Percentiles rank a stretch among this genome's conserved stretches.
Evolutionary conservation across 2,329 filamentous ascomycete species (phyloP).

Genomic region (Beauveria varroae): DNA sequence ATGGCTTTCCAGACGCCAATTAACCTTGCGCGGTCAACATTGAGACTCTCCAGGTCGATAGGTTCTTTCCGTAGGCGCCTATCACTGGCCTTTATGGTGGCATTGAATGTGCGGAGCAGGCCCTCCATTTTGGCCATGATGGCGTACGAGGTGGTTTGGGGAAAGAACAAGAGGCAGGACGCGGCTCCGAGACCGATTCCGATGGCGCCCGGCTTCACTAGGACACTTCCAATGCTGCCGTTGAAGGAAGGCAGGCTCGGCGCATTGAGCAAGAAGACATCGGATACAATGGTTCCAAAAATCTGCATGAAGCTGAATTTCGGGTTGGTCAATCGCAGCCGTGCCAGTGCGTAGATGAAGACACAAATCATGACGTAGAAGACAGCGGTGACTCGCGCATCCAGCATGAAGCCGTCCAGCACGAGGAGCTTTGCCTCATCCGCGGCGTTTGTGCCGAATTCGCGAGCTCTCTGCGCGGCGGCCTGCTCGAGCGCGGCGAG

Average conservation of each 20-base stretch:
- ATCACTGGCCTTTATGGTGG: slow-evolving; percentile 23
- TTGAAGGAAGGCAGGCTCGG: slow-evolving; percentile 34
- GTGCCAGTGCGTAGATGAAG: slow-evolving; percentile 36
- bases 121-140: slow-evolving; percentile 28
- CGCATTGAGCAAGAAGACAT: slow-evolving; percentile 35
- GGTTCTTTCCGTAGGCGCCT: slow-evolving; percentile 16
- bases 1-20: slow-evolving; percentile 30
- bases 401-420: slow-evolving; percentile 38
- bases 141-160: slow-evolving; percentile 38
- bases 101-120: slow-evolving; percentile 23
- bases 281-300: slow-evolving; percentile 38
- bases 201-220: slow-evolving; percentile 38
- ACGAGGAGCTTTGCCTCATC: slow-evolving; percentile 29
- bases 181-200: slow-evolving; percentile 37
- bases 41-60: slow-evolving; percentile 22
- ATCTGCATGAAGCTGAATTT: slow-evolving; percentile 37
- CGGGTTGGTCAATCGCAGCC: slow-evolving; percentile 35
- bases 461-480: slow-evolving; percentile 25
- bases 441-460: slow-evolving; percentile 15
- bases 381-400: slow-evolving; percentile 34
- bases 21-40: slow-evolving; percentile 18
- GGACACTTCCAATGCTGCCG: slow-evolving; percentile 26
- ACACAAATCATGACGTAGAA: slow-evolving; percentile 29
- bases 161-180: slow-evolving; percentile 39
- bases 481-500: slow-evolving; percentile 27